A percentile compares a stretch with the other conserved stretches of the same genome.
phyloP scores from a whole-genome alignment of 1,284 basidiomycete species.

The Melanopsichium pennsylvanicum region DNA sequence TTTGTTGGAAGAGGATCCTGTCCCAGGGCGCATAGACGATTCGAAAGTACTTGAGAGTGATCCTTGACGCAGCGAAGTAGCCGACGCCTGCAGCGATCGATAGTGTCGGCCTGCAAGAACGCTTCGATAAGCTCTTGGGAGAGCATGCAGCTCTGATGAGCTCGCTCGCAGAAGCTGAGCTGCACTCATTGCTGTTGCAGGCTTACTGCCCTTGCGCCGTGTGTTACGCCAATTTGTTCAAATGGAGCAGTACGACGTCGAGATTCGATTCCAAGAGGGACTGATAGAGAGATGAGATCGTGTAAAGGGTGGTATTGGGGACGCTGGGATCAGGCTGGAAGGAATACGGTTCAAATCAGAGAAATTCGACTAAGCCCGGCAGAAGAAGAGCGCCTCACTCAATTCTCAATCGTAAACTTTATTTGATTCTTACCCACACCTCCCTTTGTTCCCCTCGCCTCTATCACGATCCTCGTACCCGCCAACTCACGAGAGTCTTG shows the following conservation, averaged over 20 bases:
- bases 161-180: constrained; percentile 1
- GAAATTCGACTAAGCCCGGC: constrained; percentile 4
- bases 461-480: too few species aligned
- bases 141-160: constrained; percentile 1
- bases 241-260: too few species aligned
- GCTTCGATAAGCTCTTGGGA: background rate
- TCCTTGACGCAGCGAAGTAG: constrained; percentile 1
- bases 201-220: too few species aligned
- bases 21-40: constrained; percentile 1
- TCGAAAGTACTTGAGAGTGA: background rate
- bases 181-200: constrained; percentile 11
- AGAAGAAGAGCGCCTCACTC: background rate
- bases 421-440: too few species aligned
- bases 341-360: background rate
- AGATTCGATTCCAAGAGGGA: too few species aligned
- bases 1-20: background rate
- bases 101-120: background rate
- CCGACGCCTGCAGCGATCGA: constrained; percentile 7
- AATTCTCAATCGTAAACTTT: background rate
- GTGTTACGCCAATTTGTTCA: too few species aligned
- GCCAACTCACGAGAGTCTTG: too few species aligned
- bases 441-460: background rate
- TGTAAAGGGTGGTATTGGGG: too few species aligned
- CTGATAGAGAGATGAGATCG: too few species aligned
- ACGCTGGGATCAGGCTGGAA: background rate